Evolutionary conservation across 176 grass and related monocot genomes (phyloP).

Genomic region (Cymbopogon citratus): DNA sequence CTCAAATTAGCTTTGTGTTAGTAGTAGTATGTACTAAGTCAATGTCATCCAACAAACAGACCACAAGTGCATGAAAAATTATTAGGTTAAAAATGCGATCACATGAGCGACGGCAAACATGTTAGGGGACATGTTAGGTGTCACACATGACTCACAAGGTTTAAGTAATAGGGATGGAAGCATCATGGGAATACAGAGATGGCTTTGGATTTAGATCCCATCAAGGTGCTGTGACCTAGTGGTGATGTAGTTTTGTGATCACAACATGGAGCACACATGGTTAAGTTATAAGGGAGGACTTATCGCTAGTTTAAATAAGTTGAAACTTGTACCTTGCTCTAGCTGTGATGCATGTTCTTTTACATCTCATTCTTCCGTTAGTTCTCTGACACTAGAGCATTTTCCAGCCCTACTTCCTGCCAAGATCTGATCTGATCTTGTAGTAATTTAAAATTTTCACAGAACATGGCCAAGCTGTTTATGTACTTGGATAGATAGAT

Average conservation of each 20-base stretch:
- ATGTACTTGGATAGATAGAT: constrained; percentile 35
- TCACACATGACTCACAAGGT: constrained; percentile 51
- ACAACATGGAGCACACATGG: constrained; percentile 62
- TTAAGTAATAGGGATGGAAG: constrained; percentile 55
- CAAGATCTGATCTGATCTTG: constrained; percentile 57
- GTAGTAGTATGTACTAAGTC: constrained; percentile 14
- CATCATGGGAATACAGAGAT: constrained; percentile 56
- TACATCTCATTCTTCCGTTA: constrained; percentile 67
- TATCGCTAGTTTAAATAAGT: constrained; percentile 37
- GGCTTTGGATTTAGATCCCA: constrained; percentile 66
- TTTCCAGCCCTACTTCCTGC: constrained; percentile 38
- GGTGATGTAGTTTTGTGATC: constrained; percentile 25
- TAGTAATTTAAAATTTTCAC: constrained; percentile 6
- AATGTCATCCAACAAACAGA: constrained; percentile 21
- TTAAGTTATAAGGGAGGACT: constrained; percentile 34
- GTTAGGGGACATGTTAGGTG: constrained; percentile 68
- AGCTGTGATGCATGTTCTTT: constrained; percentile 86
- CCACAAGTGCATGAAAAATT: constrained; percentile 23
- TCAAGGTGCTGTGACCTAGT: constrained; percentile 33
- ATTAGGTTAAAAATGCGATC: constrained; percentile 37
- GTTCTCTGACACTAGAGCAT: constrained; percentile 55
- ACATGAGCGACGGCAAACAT: constrained; percentile 35
- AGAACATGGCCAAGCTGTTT: constrained; percentile 29
- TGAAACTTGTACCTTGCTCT: constrained; percentile 44
- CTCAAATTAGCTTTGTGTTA: constrained; percentile 13